These are phyloP conservation scores for Abelmoschus esculentus DNA, from an alignment of 345 rosid species.

Conservation along the genomic window DNA sequence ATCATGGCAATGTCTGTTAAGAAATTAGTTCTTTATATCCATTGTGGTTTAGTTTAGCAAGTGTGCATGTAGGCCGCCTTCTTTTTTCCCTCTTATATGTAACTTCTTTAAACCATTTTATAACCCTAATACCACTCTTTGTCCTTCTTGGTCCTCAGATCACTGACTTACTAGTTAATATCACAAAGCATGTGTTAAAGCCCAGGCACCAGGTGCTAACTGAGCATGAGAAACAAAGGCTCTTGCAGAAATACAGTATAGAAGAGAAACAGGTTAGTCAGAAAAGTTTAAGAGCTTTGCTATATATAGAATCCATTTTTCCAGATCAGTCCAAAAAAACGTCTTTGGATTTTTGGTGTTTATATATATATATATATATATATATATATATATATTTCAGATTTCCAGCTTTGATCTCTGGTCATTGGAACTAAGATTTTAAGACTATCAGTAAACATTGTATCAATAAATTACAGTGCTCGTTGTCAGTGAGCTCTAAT, in stretches of 20 bases:
- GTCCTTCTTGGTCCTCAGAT: constrained; percentile 34
- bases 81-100: neutral
- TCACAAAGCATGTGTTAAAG: constrained; percentile 73
- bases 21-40: neutral
- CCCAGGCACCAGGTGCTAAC: constrained; percentile 61
- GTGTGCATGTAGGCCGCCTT: neutral
- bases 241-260: constrained; percentile 53
- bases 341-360: too few relatives aligned
- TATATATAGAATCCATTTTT: neutral
- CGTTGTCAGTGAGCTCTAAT: neutral
- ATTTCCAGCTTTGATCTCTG: neutral
- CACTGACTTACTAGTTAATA: constrained; percentile 64
- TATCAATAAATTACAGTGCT: neutral
- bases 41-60: neutral
- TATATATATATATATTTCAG: neutral
- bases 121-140: neutral
- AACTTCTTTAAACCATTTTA: constrained; percentile 3
- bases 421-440: neutral
- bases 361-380: too few relatives aligned
- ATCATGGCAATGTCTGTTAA: neutral
- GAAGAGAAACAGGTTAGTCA: constrained; percentile 81
- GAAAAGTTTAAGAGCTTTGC: neutral
- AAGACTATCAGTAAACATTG: neutral
- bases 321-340: too few relatives aligned
- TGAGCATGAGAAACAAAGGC: constrained; percentile 51